Percentiles rank a stretch among this genome's conserved stretches.
phyloP scores from a whole-genome alignment of 2,329 filamentous ascomycete species.

The Aspergillus flavus region DNA sequence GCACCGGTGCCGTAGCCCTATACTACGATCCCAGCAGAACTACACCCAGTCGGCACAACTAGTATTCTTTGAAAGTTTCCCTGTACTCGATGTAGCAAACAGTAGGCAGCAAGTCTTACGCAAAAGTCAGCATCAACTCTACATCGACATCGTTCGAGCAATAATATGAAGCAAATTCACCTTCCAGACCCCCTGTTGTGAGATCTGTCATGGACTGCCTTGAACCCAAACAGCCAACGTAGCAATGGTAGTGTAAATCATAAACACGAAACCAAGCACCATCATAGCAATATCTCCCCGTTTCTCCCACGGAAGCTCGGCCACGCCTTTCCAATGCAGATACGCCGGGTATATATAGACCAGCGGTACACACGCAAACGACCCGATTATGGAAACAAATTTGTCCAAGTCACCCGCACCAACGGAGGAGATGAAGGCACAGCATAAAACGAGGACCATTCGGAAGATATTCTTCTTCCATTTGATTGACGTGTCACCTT shows the following conservation, averaged over 20 bases:
- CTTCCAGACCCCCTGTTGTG: neutral
- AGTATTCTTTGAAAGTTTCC: neutral
- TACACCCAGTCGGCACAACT: too few relatives aligned
- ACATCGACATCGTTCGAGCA: neutral
- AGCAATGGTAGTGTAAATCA: slow-evolving; percentile 71
- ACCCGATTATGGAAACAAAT: slow-evolving; percentile 90
- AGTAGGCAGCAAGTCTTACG: neutral
- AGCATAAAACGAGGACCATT: slow-evolving; percentile 85
- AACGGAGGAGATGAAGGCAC: slow-evolving; percentile 81
- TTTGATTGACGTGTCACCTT: slow-evolving; percentile 96
- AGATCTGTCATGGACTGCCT: neutral
- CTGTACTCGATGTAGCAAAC: neutral
- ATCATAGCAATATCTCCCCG: slow-evolving; percentile 65
- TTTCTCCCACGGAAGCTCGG: slow-evolving; percentile 59
- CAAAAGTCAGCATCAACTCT: neutral
- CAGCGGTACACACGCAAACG: slow-evolving; percentile 92
- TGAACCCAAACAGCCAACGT: slow-evolving; percentile 49
- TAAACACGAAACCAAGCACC: slow-evolving; percentile 63
- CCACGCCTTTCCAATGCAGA: slow-evolving; percentile 69
- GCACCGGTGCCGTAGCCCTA: too few relatives aligned
- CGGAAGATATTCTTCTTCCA: slow-evolving; percentile 98
- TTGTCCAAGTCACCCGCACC: slow-evolving; percentile 92
- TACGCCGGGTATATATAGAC: slow-evolving; percentile 93
- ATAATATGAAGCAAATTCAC: neutral
- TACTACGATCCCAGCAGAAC: too few relatives aligned